phyloP scores from a whole-genome alignment of 768 basidiomycete species.

The Rhizopogon vesiculosus region DNA sequence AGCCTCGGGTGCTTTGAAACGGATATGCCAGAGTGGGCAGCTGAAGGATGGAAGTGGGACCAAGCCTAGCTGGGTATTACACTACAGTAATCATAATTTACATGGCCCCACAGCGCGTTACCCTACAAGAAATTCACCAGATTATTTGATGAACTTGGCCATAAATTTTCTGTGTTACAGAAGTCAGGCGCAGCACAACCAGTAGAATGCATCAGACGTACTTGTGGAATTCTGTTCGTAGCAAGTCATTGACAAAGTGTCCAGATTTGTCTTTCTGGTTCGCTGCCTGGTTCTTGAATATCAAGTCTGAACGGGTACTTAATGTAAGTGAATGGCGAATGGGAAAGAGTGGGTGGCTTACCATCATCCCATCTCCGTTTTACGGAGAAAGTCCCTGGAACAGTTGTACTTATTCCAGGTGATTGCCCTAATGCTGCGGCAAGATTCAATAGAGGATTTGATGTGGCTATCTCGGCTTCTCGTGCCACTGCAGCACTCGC shows the following conservation, averaged over 20 bases:
- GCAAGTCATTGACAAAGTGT: constrained; percentile 88
- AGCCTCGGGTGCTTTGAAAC: constrained; percentile 81
- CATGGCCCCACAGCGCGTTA: constrained; percentile 71
- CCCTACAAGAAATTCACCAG: not conserved
- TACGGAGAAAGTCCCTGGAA: constrained; percentile 82
- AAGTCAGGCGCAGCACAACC: constrained; percentile 48
- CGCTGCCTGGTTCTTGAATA: constrained; percentile 74
- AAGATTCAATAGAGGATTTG: constrained; percentile 86
- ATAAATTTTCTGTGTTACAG: no score
- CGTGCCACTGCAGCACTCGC: constrained; percentile 54
- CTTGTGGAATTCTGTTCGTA: constrained; percentile 94
- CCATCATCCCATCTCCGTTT: constrained; percentile 96
- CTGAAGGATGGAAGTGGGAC: constrained; percentile 68
- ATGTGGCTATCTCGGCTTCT: constrained; percentile 80
- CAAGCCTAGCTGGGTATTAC: constrained; percentile 18
- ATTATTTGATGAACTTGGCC: no score
- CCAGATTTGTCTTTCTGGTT: constrained; percentile 52
- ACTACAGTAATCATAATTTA: constrained; percentile 9
- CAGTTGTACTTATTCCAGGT: constrained; percentile 68
- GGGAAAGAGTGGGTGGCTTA: constrained; percentile 27
- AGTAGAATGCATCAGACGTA: constrained; percentile 32
- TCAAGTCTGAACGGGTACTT: constrained; percentile 58
- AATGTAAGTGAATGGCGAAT: not conserved
- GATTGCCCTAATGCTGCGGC: constrained; percentile 84
- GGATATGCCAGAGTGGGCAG: constrained; percentile 87